Conservation (phyloP, 495 filamentous ascomycete species). For the Parathielavia appendiculata region DNA sequence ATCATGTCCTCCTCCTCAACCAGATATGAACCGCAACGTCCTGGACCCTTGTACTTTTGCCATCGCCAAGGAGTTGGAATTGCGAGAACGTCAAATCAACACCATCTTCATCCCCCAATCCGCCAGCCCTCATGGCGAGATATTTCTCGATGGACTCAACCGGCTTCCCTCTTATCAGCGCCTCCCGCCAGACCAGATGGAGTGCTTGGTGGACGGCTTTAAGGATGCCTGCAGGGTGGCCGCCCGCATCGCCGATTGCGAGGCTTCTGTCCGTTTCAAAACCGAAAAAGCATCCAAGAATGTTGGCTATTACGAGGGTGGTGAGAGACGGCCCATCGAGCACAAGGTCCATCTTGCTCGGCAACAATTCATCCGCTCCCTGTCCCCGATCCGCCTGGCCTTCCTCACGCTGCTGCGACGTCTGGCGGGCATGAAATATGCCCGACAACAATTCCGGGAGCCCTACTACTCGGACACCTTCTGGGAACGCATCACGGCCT, state of each 20-base stretch:
- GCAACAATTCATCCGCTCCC: constrained; percentile 3
- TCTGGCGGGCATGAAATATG: not conserved
- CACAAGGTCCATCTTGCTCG: constrained; percentile 4
- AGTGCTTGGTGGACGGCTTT: constrained; percentile 4
- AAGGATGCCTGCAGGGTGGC: constrained; percentile 6
- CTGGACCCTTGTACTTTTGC: constrained; percentile 4
- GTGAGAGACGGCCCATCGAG: not conserved
- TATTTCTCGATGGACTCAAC: not conserved
- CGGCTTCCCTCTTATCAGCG: not conserved
- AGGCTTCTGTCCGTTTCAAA: not conserved
- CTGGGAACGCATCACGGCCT: constrained; percentile 7
- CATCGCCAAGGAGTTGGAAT: constrained; percentile 6
- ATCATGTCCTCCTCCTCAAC: not conserved
- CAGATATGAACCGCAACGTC: not conserved
- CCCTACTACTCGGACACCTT: not conserved
- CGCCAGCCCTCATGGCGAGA: not conserved
- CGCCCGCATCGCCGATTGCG: constrained; percentile 13
- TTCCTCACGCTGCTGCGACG: constrained; percentile 8
- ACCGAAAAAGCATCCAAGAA: not conserved
- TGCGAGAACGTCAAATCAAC: not conserved
- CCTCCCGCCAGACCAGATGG: constrained; percentile 4
- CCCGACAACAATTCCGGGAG: not conserved
- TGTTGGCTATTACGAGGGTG: not conserved
- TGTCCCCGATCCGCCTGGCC: constrained; percentile 6
- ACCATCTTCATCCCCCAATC: not conserved